Conservation (phyloP, 441 rosid genomes). For the Populus trichocarpa region DNA sequence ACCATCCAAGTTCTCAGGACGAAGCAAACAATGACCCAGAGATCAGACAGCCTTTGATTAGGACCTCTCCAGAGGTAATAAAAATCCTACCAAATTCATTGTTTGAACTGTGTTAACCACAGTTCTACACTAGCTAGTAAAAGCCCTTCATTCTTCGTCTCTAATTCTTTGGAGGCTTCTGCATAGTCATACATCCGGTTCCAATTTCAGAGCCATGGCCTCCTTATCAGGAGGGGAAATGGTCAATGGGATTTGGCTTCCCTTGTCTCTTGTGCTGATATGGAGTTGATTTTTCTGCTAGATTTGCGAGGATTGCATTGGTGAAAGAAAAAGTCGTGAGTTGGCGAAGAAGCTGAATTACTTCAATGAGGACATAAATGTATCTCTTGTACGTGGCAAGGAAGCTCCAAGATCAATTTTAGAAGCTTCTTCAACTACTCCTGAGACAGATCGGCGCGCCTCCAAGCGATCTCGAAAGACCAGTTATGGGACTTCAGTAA, state of each 20-base stretch:
- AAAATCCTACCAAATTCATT: slow-evolving; percentile 9
- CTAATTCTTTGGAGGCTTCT: not conserved
- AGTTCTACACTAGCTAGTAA: not conserved
- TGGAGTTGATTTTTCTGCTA: slow-evolving; percentile 28
- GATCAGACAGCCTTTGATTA: slow-evolving; percentile 46
- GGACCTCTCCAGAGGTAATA: slow-evolving; percentile 81
- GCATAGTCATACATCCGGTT: not conserved
- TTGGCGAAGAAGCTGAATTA: slow-evolving; percentile 88
- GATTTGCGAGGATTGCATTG: slow-evolving; percentile 91
- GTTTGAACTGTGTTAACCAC: not conserved
- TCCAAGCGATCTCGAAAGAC: slow-evolving; percentile 91
- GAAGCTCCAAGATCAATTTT: slow-evolving; percentile 92
- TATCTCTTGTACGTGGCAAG: slow-evolving; percentile 78
- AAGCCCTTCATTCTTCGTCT: not conserved
- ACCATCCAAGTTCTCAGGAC: slow-evolving; percentile 42
- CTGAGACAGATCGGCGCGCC: slow-evolving; percentile 74
- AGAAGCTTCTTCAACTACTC: slow-evolving; percentile 65
- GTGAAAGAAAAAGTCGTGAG: slow-evolving; percentile 93
- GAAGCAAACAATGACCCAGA: slow-evolving; percentile 59
- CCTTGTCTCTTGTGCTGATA: slow-evolving; percentile 8
- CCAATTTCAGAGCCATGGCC: not conserved
- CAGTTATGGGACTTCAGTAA: slow-evolving; percentile 65
- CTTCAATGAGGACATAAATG: slow-evolving; percentile 68
- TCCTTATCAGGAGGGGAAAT: not conserved
- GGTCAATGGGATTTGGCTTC: not conserved